phyloP scores from a whole-genome alignment of 139 green algal genomes.

The Haematococcus lacustris region DNA sequence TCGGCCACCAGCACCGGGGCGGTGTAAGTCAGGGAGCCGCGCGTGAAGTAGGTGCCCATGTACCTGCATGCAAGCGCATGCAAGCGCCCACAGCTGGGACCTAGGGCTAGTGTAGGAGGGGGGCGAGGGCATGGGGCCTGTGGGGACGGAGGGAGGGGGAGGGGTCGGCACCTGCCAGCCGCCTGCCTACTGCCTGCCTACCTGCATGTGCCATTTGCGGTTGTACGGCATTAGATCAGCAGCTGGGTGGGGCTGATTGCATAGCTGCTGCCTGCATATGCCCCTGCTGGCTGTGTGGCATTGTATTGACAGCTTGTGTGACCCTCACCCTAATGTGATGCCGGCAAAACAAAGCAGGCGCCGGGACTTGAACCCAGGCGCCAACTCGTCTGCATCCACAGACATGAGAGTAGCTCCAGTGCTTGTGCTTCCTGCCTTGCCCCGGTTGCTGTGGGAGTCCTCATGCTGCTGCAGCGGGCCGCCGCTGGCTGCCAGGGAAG shows the following conservation, averaged over 20 bases:
- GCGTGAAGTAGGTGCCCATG: constrained; percentile 48
- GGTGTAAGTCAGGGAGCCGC: constrained; percentile 43
- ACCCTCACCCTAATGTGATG: constrained; percentile 28
- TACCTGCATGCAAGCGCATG: constrained; percentile 7
- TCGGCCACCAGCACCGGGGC: constrained; percentile 48
- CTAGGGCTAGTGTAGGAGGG: neutral
- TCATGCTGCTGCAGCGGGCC: no score
- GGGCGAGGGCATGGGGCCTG: neutral
- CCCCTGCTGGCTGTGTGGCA: neutral
- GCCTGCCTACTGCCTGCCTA: neutral
- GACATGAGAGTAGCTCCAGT: no score
- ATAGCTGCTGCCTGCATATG: neutral
- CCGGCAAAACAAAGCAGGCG: constrained; percentile 41
- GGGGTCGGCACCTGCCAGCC: neutral
- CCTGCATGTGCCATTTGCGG: neutral
- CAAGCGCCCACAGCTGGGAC: neutral
- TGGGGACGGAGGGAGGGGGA: neutral
- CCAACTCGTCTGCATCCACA: neutral
- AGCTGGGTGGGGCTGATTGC: neutral
- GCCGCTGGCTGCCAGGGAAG: no score
- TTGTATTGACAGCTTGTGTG: neutral
- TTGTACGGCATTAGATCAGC: neutral
- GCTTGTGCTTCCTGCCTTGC: no score
- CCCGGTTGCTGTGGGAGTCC: no score
- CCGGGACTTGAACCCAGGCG: constrained; percentile 27